Percentiles rank a stretch among this genome's conserved stretches.
Conservation (phyloP, 768 basidiomycete genomes). For the Podaxis sp. region DNA sequence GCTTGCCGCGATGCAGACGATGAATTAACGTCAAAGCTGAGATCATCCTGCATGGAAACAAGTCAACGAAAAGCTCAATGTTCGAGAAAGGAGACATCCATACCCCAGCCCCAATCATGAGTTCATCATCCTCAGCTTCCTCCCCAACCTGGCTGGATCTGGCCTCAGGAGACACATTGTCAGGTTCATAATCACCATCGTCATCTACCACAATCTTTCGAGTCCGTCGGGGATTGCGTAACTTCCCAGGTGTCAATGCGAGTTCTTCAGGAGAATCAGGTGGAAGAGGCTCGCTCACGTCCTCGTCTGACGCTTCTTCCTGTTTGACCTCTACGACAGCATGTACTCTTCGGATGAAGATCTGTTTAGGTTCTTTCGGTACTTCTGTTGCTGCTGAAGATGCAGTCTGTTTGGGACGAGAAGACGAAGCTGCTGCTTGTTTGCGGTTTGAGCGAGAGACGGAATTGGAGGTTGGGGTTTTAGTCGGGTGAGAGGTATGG, state of each 20-base stretch:
- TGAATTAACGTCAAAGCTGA: conserved; percentile 8
- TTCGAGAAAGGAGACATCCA: background rate
- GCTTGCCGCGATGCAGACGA: conserved; percentile 27
- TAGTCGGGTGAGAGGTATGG: conserved; percentile 20
- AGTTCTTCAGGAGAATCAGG: conserved; percentile 17
- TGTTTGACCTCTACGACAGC: conserved; percentile 65
- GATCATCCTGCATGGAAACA: conserved; percentile 27
- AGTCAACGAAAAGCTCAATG: background rate
- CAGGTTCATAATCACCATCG: conserved; percentile 8
- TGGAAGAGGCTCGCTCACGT: conserved; percentile 5
- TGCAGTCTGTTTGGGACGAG: background rate
- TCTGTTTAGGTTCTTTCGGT: conserved; percentile 18
- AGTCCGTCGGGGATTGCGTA: conserved; percentile 9
- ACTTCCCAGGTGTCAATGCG: conserved; percentile 2
- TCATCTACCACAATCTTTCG: conserved; percentile 17
- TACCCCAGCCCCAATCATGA: conserved; percentile 63
- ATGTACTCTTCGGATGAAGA: conserved; percentile 62
- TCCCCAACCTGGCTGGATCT: background rate
- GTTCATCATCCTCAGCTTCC: conserved; percentile 50
- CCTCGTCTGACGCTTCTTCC: conserved; percentile 49
- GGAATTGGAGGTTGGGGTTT: conserved; percentile 28
- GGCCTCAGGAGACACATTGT: background rate
- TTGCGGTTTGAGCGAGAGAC: conserved; percentile 20
- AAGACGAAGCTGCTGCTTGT: background rate
- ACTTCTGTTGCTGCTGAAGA: background rate